These are phyloP conservation scores for Coniochaeta sp. DNA, from an alignment of 2,329 filamentous ascomycete genomes.

Conservation along the genomic window DNA sequence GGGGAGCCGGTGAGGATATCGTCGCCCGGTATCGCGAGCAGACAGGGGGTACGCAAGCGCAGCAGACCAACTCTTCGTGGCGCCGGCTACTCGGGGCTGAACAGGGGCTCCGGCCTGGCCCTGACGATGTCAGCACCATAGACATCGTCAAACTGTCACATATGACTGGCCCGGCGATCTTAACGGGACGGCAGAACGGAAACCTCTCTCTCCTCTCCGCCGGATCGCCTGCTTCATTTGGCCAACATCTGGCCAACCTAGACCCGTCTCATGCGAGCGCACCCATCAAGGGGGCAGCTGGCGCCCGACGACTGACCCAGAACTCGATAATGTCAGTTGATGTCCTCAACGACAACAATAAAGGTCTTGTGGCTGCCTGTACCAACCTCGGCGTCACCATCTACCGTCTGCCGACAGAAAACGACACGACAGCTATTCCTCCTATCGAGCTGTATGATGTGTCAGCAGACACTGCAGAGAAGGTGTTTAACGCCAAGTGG, in stretches of 20 bases:
- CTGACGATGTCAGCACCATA: constrained; percentile 42
- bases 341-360: constrained; percentile 13
- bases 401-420: constrained; percentile 19
- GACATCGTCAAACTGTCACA: constrained; percentile 25
- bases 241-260: constrained; percentile 18
- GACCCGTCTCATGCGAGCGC: constrained; percentile 13
- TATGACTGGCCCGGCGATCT: constrained; percentile 22
- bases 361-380: constrained; percentile 22
- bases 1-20: constrained; percentile 45
- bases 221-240: constrained; percentile 22
- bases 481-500: constrained; percentile 29
- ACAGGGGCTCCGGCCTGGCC: constrained; percentile 32
- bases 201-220: constrained; percentile 36
- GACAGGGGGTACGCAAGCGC: constrained; percentile 9
- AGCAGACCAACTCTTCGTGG: background rate
- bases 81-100: constrained; percentile 25
- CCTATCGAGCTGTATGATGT: constrained; percentile 16
- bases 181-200: constrained; percentile 44
- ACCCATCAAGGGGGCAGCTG: background rate
- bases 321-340: constrained; percentile 28
- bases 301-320: constrained; percentile 6
- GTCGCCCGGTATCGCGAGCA: constrained; percentile 33
- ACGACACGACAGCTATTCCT: constrained; percentile 4
- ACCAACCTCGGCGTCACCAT: constrained; percentile 25
- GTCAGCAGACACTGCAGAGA: constrained; percentile 5